A percentile compares a stretch with the other conserved stretches of the same genome.
These are phyloP conservation scores for Laguncularia racemosa DNA, from an alignment of 345 rosid genomes.

Conservation along the genomic window DNA sequence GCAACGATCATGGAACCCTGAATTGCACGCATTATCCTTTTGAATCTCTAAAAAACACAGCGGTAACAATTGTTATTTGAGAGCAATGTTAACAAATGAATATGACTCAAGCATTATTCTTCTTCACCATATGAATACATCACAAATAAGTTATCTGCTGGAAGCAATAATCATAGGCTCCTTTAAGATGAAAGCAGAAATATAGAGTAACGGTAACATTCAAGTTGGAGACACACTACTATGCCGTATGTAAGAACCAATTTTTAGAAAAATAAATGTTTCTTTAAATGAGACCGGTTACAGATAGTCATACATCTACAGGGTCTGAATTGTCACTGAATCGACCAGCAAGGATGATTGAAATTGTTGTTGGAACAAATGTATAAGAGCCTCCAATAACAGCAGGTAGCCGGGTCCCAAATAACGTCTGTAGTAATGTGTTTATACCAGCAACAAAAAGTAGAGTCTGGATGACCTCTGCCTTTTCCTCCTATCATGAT, in stretches of 20 bases:
- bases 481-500: conserved; percentile 78
- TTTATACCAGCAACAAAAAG: conserved; percentile 95
- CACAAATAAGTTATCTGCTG: no score
- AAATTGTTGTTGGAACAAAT: conserved; percentile 85
- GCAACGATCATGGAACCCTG: conserved; percentile 96
- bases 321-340: conserved; percentile 59
- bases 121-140: no score
- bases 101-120: no score
- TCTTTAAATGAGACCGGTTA: no score
- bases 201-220: no score
- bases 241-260: no score
- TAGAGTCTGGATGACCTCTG: conserved; percentile 82
- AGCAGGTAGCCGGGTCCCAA: conserved; percentile 91
- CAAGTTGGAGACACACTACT: no score
- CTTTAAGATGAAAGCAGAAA: no score
- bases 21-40: conserved; percentile 77
- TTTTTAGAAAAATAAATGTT: no score
- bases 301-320: conserved; percentile 39
- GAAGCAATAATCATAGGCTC: no score
- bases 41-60: conserved; percentile 52
- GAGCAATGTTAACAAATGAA: neutral
- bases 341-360: conserved; percentile 85
- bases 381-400: conserved; percentile 91
- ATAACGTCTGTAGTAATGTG: conserved; percentile 74
- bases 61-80: neutral